Evolutionary conservation across 257 asterid species (phyloP), one percentile per base, ranked within the genome.

Genomic region (Primulina tabacum): DNA sequence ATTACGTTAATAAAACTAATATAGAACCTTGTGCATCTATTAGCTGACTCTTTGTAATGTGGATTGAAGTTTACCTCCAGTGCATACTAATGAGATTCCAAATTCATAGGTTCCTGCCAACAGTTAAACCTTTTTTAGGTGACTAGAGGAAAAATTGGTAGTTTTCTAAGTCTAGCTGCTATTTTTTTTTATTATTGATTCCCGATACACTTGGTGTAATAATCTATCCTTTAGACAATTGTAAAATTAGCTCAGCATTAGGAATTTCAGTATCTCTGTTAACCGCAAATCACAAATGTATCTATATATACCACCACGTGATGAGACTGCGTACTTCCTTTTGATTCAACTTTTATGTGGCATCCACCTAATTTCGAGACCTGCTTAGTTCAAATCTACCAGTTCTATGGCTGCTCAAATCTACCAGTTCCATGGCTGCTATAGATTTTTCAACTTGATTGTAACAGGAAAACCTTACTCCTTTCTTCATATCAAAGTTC

Each of bases 1-100:
- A 59, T 69, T 61, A 16, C 53, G 6, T 47, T 11, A 24, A 35
- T 68, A 55, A 6, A 24, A 57, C 60, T 20, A 61, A 65, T 70
- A 18, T 38, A 57, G 35, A 34, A 55, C 53, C 33, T 17, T 8
- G 60, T 18, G 17, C 52, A 32, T 47, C 50, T 62, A 33, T 34
- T 33, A 14, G 55, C 67, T 16, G 29, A 62, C 37, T 34, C 24
- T 17, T 52, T 6, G 34, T 47, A 34, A 14, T 18, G 64, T 56
- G 21, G 52, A 65, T 8, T 30, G n/a, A 18, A 14, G 32, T 18
- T 38, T 16, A 32, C 62, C 43, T 26, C n/a, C 8, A 18, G 26
- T 73, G 53, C 35, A 21, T 18, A 7, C 58, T 20, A 6, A 43
- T 56, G 52, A 58, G 52, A 61, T 64, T 18, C 68, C 64, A 35